These are phyloP conservation scores for Chlorella vulgaris DNA, from an alignment of 139 green algal species.

Conservation along the genomic window DNA sequence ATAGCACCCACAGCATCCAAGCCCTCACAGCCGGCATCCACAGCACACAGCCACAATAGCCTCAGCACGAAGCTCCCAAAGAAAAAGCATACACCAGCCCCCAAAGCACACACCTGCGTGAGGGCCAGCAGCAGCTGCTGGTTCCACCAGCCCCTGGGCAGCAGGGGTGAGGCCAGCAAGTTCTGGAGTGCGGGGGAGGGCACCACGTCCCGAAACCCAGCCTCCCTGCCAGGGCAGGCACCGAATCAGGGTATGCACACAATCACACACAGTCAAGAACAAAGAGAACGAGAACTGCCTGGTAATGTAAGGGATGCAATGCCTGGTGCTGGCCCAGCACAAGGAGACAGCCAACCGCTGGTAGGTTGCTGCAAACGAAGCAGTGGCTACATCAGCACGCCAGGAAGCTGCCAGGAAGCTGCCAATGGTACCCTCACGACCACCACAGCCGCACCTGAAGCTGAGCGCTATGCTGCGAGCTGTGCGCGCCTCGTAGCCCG, in stretches of 20 bases:
- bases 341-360: neutral
- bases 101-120: slow-evolving; percentile 43
- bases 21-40: too few species aligned
- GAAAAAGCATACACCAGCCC: neutral
- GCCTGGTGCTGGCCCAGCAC: too few species aligned
- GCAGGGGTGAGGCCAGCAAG: slow-evolving; percentile 48
- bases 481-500: slow-evolving; percentile 44
- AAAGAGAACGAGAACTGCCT: too few species aligned
- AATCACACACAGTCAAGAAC: too few species aligned
- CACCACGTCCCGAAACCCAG: slow-evolving; percentile 39
- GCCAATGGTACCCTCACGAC: neutral
- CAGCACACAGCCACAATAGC: neutral
- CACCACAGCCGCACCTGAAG: slow-evolving; percentile 24
- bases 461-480: slow-evolving; percentile 45
- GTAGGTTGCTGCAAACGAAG: neutral
- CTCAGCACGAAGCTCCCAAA: neutral
- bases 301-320: too few species aligned
- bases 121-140: slow-evolving; percentile 47
- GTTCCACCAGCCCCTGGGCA: slow-evolving; percentile 50
- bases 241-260: too few species aligned
- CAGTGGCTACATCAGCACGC: neutral
- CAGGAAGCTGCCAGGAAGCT: neutral
- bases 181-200: slow-evolving; percentile 38
- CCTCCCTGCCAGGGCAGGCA: slow-evolving; percentile 28
- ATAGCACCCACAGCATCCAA: too few species aligned